Evolutionary conservation across 129 eudicot species (phyloP).

Genomic region (Helichrysum umbraculigerum): DNA sequence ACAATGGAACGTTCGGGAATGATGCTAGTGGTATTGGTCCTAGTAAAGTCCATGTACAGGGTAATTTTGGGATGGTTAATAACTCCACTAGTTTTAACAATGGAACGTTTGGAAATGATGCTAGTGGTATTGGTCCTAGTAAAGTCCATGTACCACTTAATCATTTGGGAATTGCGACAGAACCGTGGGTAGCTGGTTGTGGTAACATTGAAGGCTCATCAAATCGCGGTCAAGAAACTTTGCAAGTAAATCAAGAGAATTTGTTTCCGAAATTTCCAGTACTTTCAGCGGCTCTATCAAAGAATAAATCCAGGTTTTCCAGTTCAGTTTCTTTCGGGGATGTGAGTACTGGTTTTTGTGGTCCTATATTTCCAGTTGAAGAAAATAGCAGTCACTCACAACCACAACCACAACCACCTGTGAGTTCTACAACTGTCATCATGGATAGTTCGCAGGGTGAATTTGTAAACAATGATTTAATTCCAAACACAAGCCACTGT

Average conservation of each 20-base stretch:
- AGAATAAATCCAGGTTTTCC: too few species aligned
- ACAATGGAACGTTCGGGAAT: too few species aligned
- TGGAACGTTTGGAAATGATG: too few species aligned
- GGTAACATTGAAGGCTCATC: background rate
- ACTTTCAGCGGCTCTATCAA: too few species aligned
- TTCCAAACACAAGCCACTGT: background rate
- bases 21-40: background rate
- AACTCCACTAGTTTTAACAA: too few species aligned
- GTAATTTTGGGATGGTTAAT: background rate
- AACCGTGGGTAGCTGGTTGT: background rate
- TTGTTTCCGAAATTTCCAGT: too few species aligned
- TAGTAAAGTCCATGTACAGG: background rate
- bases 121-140: background rate
- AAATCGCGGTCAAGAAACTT: background rate
- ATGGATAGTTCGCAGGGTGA: background rate
- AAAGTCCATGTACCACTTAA: background rate
- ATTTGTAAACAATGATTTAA: background rate
- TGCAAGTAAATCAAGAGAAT: too few species aligned
- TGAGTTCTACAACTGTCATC: background rate
- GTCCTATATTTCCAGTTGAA: background rate
- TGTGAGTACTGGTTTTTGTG: background rate
- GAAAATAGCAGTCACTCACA: background rate
- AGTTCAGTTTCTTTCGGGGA: background rate
- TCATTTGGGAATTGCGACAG: constrained; percentile 6
- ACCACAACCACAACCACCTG: constrained; percentile 4